Conservation (phyloP, 106 monocot genomes). For the Gastrodia elata region DNA sequence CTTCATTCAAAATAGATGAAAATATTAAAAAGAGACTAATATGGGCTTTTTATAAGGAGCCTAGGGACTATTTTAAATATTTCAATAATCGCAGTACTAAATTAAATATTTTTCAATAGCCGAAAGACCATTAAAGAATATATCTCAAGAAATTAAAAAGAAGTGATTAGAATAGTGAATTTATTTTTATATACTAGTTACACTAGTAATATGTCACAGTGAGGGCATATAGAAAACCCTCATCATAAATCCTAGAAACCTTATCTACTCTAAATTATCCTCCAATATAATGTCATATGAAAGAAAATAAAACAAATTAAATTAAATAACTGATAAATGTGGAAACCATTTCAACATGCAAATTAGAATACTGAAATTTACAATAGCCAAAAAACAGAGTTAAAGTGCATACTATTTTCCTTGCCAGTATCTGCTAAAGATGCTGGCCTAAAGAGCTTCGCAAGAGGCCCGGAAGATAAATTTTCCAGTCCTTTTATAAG, state of each 20-base stretch:
- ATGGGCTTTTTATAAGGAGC: too few relatives aligned
- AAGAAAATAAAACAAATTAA: not conserved
- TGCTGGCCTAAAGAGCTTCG: constrained; percentile 76
- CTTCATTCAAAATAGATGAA: too few relatives aligned
- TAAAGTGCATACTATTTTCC: constrained; percentile 27
- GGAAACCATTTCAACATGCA: not conserved
- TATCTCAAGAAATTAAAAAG: too few relatives aligned
- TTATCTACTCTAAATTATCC: not conserved
- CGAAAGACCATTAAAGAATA: too few relatives aligned
- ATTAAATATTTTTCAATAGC: too few relatives aligned
- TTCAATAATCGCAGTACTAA: too few relatives aligned
- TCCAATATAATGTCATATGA: too few relatives aligned
- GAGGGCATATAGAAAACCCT: not conserved
- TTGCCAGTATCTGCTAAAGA: constrained; percentile 20
- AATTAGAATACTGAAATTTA: not conserved
- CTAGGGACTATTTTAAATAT: too few relatives aligned
- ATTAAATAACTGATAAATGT: not conserved
- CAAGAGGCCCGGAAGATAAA: constrained; percentile 84
- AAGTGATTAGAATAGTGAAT: too few relatives aligned
- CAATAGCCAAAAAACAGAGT: not conserved
- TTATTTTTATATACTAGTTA: not conserved
- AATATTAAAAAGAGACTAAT: too few relatives aligned
- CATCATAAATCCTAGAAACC: not conserved
- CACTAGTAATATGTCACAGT: not conserved
- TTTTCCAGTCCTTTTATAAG: constrained; percentile 67